These are phyloP conservation scores for Picochlorum sp. DNA, from an alignment of 139 green algal species.

Conservation along the genomic window DNA sequence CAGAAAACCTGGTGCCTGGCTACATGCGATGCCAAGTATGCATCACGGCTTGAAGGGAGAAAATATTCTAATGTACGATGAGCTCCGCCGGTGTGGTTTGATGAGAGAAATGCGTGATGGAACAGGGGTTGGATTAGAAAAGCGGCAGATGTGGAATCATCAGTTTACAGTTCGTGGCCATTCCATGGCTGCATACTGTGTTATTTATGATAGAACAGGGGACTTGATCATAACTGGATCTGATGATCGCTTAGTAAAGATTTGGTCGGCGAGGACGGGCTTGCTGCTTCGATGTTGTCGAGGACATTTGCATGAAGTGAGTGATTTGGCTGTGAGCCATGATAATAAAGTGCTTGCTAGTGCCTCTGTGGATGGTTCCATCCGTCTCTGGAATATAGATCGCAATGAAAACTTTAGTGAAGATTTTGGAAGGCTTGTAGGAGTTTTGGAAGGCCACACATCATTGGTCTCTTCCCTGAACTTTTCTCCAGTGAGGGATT, in stretches of 20 bases:
- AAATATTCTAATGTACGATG: neutral
- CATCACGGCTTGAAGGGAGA: neutral
- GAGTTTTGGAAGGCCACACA: conserved; percentile 54
- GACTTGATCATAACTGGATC: conserved; percentile 63
- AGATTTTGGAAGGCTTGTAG: conserved; percentile 41
- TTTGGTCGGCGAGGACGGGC: conserved; percentile 56
- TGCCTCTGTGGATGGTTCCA: conserved; percentile 38
- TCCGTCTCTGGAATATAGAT: conserved; percentile 51
- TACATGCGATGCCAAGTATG: neutral
- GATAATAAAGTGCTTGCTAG: conserved; percentile 51
- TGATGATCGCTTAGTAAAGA: conserved; percentile 75
- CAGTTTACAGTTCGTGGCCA: conserved; percentile 60
- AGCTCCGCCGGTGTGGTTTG: neutral
- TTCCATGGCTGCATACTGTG: conserved; percentile 59
- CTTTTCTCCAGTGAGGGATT: conserved; percentile 45
- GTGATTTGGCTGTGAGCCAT: conserved; percentile 49
- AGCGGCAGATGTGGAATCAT: conserved; percentile 19
- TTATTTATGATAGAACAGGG: conserved; percentile 46
- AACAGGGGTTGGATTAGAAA: neutral
- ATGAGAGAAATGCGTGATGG: neutral
- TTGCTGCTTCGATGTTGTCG: conserved; percentile 49
- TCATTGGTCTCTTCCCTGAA: conserved; percentile 47
- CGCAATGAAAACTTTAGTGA: neutral
- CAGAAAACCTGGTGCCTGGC: neutral
- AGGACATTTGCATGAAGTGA: conserved; percentile 56